Evolutionary conservation across 345 rosid species (phyloP).

Genomic region (Combretum micranthum): DNA sequence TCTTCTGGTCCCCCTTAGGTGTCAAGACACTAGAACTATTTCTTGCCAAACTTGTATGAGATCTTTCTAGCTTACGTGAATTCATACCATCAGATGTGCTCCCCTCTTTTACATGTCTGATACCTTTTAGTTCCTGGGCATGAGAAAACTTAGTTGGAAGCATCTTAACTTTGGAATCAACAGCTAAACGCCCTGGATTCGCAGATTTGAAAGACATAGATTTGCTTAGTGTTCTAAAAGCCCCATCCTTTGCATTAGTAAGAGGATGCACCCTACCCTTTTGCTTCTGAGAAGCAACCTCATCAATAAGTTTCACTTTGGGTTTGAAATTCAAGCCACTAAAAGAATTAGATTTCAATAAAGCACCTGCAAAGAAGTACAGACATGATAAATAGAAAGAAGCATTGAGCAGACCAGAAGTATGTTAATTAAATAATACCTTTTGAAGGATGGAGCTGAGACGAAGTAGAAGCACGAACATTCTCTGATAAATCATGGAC

Average conservation of each 20-base stretch:
- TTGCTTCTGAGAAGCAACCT: conserved; percentile 47
- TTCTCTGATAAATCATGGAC: conserved; percentile 35
- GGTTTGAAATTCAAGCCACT: conserved; percentile 43
- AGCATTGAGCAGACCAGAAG: background rate
- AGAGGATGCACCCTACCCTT: conserved; percentile 40
- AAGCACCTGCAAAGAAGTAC: conserved; percentile 41
- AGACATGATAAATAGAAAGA: background rate
- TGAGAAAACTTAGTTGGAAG: conserved; percentile 40
- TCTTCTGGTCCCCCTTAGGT: conserved; percentile 52
- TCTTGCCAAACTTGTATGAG: conserved; percentile 14
- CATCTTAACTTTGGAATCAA: conserved; percentile 52
- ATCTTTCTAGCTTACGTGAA: conserved; percentile 29
- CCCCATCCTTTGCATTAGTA: conserved; percentile 47
- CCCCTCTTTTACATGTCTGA: conserved; percentile 51
- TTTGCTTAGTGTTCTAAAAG: conserved; percentile 48
- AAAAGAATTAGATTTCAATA: conserved; percentile 74
- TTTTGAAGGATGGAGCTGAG: conserved; percentile 44
- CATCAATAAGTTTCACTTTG: conserved; percentile 64
- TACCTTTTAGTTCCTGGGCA: conserved; percentile 46
- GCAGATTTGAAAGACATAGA: conserved; percentile 61
- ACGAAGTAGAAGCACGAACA: conserved; percentile 31
- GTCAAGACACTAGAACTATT: conserved; percentile 28
- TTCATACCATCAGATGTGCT: conserved; percentile 37
- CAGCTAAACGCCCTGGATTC: conserved; percentile 33
- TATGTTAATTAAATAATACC: conserved; percentile 26